phyloP scores from a whole-genome alignment of 805 yeast species.

The Zygotorulaspora chibaensis region DNA sequence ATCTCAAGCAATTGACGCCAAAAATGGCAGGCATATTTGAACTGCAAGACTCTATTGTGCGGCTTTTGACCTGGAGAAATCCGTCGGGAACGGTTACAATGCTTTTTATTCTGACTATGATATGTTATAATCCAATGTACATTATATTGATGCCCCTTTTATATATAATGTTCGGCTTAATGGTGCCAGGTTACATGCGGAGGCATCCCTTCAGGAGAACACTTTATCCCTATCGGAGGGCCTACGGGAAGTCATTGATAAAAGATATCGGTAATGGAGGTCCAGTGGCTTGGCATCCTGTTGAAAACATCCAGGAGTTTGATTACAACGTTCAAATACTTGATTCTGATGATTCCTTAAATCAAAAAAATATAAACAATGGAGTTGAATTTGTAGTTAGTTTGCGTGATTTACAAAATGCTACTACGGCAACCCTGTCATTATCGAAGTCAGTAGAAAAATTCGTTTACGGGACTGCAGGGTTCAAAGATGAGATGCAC shows the following conservation, averaged over 20 bases:
- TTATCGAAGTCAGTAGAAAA: conserved; percentile 49
- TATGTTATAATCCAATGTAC: conserved; percentile 69
- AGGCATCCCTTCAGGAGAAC: conserved; percentile 59
- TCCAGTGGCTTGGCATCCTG: conserved; percentile 14
- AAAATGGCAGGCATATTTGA: conserved; percentile 55
- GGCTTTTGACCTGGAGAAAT: conserved; percentile 66
- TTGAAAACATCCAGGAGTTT: conserved; percentile 8
- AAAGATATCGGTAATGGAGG: conserved; percentile 34
- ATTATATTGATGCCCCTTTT: conserved; percentile 61
- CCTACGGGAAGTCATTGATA: conserved; percentile 51
- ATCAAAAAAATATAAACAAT: conserved; percentile 31
- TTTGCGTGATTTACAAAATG: conserved; percentile 68
- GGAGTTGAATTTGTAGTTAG: conserved; percentile 48
- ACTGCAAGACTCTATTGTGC: conserved; percentile 56
- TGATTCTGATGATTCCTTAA: conserved; percentile 12
- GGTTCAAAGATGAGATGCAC: conserved; percentile 63
- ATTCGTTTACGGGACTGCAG: conserved; percentile 57
- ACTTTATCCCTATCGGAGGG: conserved; percentile 40
- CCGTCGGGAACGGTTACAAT: conserved; percentile 65
- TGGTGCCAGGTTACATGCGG: conserved; percentile 65
- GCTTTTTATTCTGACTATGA: conserved; percentile 56
- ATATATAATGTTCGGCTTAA: conserved; percentile 48
- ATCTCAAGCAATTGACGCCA: conserved; percentile 52
- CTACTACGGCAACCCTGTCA: conserved; percentile 51
- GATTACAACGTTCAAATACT: conserved; percentile 3